A percentile compares a stretch with the other conserved stretches of the same genome.
Conservation (phyloP, 1,284 basidiomycete genomes). For the Fomes fomentarius region DNA sequence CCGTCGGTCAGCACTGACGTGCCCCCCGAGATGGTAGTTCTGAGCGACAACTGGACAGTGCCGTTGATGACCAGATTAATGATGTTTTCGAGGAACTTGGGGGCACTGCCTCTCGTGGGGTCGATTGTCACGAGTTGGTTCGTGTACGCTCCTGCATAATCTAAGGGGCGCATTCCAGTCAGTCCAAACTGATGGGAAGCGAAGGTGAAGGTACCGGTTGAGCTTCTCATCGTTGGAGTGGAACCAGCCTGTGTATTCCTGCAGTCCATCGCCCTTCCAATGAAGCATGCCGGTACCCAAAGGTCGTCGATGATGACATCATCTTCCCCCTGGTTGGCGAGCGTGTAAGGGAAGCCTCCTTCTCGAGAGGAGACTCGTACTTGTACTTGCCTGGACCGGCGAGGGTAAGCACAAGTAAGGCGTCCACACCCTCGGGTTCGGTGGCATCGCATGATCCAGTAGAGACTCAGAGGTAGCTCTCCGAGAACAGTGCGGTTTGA, state of each 20-base stretch:
- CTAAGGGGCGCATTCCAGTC: slow-evolving; percentile 9
- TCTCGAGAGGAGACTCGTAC: slow-evolving; percentile 9
- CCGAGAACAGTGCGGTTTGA: slow-evolving; percentile 21
- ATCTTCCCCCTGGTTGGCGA: slow-evolving; percentile 14
- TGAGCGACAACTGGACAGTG: slow-evolving; percentile 14
- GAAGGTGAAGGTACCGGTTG: slow-evolving; percentile 8
- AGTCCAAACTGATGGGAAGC: background rate
- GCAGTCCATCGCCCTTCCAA: slow-evolving; percentile 15
- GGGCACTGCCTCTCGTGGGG: slow-evolving; percentile 15
- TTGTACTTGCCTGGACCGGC: slow-evolving; percentile 7
- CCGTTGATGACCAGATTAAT: slow-evolving; percentile 4
- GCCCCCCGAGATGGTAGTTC: slow-evolving; percentile 19
- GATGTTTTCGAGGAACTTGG: background rate
- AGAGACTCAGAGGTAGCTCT: slow-evolving; percentile 23
- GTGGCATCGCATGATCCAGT: slow-evolving; percentile 14
- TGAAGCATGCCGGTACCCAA: slow-evolving; percentile 25
- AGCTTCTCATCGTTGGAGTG: slow-evolving; percentile 22
- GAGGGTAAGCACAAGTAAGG: slow-evolving; percentile 17
- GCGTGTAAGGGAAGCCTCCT: slow-evolving; percentile 21
- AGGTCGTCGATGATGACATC: slow-evolving; percentile 11
- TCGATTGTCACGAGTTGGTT: slow-evolving; percentile 22
- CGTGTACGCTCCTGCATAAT: slow-evolving; percentile 24
- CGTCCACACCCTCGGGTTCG: slow-evolving; percentile 7
- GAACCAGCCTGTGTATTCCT: slow-evolving; percentile 23
- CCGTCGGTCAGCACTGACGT: slow-evolving; percentile 19